Percentiles rank a stretch among this genome's conserved stretches.
These are phyloP conservation scores for Abelmoschus esculentus DNA, from an alignment of 345 rosid genomes.

Conservation along the genomic window DNA sequence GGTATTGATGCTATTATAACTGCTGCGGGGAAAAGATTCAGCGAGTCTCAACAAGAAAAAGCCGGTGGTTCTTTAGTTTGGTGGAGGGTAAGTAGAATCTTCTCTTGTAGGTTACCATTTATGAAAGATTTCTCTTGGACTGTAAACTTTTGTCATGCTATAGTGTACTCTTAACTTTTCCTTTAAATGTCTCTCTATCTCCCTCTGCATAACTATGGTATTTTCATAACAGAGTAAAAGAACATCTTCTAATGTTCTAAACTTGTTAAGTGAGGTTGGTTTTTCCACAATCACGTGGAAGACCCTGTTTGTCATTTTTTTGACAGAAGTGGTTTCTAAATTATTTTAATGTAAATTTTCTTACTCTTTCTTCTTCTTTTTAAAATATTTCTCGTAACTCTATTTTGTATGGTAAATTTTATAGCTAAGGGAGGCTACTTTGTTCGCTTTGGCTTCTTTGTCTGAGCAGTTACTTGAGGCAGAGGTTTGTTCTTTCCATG, in stretches of 20 bases:
- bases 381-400: slow-evolving; percentile 1
- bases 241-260: neutral
- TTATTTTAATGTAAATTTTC: neutral
- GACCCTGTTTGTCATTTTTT: slow-evolving; percentile 2
- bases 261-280: neutral
- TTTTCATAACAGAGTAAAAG: neutral
- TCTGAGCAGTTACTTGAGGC: slow-evolving; percentile 75
- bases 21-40: slow-evolving; percentile 52
- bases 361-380: neutral
- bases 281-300: neutral
- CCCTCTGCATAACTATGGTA: neutral
- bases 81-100: slow-evolving; percentile 71
- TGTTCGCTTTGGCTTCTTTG: slow-evolving; percentile 72
- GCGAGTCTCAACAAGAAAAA: slow-evolving; percentile 67
- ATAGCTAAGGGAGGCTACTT: slow-evolving; percentile 80
- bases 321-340: neutral
- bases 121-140: neutral
- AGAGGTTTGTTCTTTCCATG: slow-evolving; percentile 44
- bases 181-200: neutral
- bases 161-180: neutral
- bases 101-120: slow-evolving; percentile 6
- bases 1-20: slow-evolving; percentile 67
- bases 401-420: slow-evolving; percentile 15
- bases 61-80: slow-evolving; percentile 62
- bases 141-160: neutral